These are phyloP conservation scores for Sorghum bicolor DNA, from an alignment of 176 grass and related monocot genomes.

Conservation along the genomic window Sorghum_bicolor_NCBIv3 NC_012871.2:56305501-56306000, in stretches of 20 bases:
- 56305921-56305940: background rate
- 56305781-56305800: background rate
- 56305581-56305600: background rate
- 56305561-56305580: conserved; percentile 1
- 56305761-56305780: background rate
- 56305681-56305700: background rate
- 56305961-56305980: background rate
- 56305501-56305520: background rate
- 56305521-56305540: background rate
- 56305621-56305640: too few relatives aligned
- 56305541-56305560: background rate
- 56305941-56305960: background rate
- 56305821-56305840: background rate
- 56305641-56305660: too few relatives aligned
- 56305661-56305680: background rate
- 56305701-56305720: background rate
- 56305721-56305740: background rate
- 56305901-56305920: background rate
- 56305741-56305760: background rate
- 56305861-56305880: background rate
- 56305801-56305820: background rate
- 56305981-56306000: background rate
- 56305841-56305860: background rate
- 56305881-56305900: background rate
- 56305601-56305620: background rate